Evolutionary conservation across 2,329 filamentous ascomycete species (phyloP), one percentile per base, ranked within the genome.

Genomic region (Penicillium thymicola): DNA sequence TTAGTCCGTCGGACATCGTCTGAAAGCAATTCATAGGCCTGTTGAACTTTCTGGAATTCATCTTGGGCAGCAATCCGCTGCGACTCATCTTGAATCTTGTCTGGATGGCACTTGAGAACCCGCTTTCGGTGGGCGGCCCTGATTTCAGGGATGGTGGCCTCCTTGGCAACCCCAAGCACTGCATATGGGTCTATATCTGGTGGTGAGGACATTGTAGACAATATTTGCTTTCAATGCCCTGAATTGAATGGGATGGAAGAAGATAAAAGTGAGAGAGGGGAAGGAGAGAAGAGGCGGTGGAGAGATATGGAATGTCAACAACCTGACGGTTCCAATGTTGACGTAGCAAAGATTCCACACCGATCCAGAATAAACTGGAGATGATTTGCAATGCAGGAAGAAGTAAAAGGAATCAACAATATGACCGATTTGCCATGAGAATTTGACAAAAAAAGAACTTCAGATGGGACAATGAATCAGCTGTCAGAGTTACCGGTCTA

Each of bases 21-120:
- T 68, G 85, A 89, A 59, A 99, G 84, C 30, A 94, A 81, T 75
- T 97, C 94, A 75, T 96, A 99, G 49, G 94, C 92, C 67, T 92
- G 85, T 73, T 97, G 92, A 34, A 97, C 90, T 71, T 86, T 87
- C 75, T 97, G 92, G 69, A 97, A 99, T 75, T 96, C 88, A 65
- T 91, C 87, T 66, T 89, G 86, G 73, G 92, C 95, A 65, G 85
- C 79, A 57, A 85, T 85, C 75, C 94, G 95, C 67, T 89, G 79
- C 16, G 85, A 79, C 51, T 88, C 85, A 67, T 96, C 85, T 64
- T 91, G 87, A 60, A 96, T 85, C 77, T 96, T 96, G 80, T 97
- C 92, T 34, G 92, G 92, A 66, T 97, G 92, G 70, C 89, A 92
- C 73, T 89, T 91, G 65, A 96, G 83, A 36, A 90, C 90, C 40